Percentiles rank a stretch among this genome's conserved stretches.
Conservation (phyloP, 2,329 filamentous ascomycete species). For the Helicocarpus griseus region DNA sequence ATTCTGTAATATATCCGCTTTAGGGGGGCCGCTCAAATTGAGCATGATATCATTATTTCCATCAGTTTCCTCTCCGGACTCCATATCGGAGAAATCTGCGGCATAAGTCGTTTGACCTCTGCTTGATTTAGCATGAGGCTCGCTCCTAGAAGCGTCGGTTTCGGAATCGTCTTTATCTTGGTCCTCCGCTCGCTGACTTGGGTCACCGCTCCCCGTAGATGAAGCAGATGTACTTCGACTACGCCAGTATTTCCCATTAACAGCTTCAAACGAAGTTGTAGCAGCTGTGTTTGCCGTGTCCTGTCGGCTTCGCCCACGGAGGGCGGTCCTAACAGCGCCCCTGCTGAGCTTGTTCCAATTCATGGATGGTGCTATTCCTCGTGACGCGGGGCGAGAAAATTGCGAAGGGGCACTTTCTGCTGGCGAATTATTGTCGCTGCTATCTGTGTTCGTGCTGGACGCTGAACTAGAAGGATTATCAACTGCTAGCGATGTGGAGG, state of each 20-base stretch:
- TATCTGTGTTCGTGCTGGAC: conserved; percentile 13
- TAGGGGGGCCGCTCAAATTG: conserved; percentile 21
- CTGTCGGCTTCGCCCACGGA: conserved; percentile 22
- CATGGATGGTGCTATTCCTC: conserved; percentile 21
- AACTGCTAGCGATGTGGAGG: conserved; percentile 21
- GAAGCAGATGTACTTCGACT: conserved; percentile 26
- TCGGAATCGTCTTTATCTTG: background rate
- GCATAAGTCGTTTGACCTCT: conserved; percentile 9
- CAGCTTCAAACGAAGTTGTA: conserved; percentile 18
- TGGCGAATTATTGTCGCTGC: conserved; percentile 9
- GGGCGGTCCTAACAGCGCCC: conserved; percentile 32
- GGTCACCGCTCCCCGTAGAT: conserved; percentile 12
- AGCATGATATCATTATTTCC: conserved; percentile 35
- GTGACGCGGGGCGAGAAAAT: background rate
- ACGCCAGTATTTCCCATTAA: conserved; percentile 30
- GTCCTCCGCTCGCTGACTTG: conserved; percentile 11
- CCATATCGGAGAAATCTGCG: conserved; percentile 20
- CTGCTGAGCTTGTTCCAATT: conserved; percentile 39
- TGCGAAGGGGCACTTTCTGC: background rate
- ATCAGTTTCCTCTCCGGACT: conserved; percentile 21
- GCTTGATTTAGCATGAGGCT: background rate
- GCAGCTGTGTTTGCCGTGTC: conserved; percentile 6
- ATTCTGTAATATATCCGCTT: background rate
- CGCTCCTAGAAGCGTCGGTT: background rate
- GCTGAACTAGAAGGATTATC: conserved; percentile 24